Base-by-base conservation (phyloP, 768 basidiomycete species). In the Mycena crocata region DNA sequence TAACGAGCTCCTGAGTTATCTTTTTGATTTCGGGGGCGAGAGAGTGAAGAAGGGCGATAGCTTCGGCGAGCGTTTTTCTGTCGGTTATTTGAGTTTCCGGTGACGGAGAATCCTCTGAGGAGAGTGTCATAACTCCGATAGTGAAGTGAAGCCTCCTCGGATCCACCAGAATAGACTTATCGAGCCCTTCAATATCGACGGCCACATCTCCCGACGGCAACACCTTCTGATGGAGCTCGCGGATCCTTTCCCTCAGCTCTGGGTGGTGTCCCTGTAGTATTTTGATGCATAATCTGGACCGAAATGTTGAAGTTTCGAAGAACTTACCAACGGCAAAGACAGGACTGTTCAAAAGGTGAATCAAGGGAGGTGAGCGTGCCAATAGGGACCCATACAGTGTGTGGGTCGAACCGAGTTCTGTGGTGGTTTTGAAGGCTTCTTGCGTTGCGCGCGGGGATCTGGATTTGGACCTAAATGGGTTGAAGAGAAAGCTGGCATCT, bases 71-170 rank as follows among this genome's bases (percentile, higher is more conserved):
- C 0, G 85, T 85, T 37, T 70, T 57, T 14, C n/a, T 40, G 5
- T 28, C 52, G 58, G 75, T 10, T 2, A 24, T 4, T 0, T 46
- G 71, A 7, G 26, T 54, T 30, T 49, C 42, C 15, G 59, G 15
- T 52, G 42, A 14, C 44, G 15, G 14, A 0, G 35, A 4, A 5
- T 51, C 66, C 15, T 9, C 23, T 5, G 35, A 31, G 1, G 79
- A 71, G 35, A 93, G 87, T 0, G 85, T 78, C 89, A 94, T 90
- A 1, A 93, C 91, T 1, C 92, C 92, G 2, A 94, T 78, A 0
- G 92, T 93, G 62, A 93, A 77, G 75, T 94, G 92, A 45, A 93
- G 77, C n/a, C 91, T 76, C 13, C 82, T 72, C 0, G 86, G 85
- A 45, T 84, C 81, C 59, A 93, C 83, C 57, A 91, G 75, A 69